Evolutionary conservation across 345 rosid genomes (phyloP).

Genomic region (Citrus medica): DNA sequence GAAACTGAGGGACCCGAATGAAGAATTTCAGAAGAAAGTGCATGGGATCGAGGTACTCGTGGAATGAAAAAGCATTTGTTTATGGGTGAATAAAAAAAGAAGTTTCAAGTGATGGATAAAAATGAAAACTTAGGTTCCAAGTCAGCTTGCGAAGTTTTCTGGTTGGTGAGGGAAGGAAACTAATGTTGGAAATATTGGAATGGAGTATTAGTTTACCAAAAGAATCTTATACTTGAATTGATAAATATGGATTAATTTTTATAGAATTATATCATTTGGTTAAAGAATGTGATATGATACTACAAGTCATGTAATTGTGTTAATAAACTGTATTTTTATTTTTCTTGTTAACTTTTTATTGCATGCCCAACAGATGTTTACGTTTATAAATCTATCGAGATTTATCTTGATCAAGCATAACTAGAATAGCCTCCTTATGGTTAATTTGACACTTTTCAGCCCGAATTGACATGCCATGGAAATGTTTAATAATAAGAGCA

Average conservation of each 20-base stretch:
- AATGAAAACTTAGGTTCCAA: background rate
- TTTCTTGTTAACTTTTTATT: too few species aligned
- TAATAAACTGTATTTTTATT: too few species aligned
- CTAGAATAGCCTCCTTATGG: too few species aligned
- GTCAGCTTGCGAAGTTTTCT: background rate
- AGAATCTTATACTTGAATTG: background rate
- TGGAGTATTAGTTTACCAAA: conserved; percentile 7
- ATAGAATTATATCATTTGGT: too few species aligned
- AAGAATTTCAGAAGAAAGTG: background rate
- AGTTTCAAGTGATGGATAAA: background rate
- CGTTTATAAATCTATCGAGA: too few species aligned
- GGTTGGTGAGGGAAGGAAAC: background rate
- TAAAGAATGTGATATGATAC: too few species aligned
- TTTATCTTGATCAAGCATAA: too few species aligned
- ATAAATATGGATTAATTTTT: background rate
- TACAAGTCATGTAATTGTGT: background rate
- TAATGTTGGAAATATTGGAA: background rate
- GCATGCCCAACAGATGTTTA: too few species aligned
- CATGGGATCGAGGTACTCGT: background rate
- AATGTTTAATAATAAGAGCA: too few species aligned
- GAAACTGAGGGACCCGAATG: background rate
- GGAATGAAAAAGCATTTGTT: background rate
- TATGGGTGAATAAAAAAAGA: background rate
- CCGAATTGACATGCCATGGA: too few species aligned
- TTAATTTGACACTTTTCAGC: too few species aligned